These are phyloP conservation scores for Phaeosphaeriaceae sp. DNA, from an alignment of 2,329 filamentous ascomycete species.

Conservation along the genomic window DNA sequence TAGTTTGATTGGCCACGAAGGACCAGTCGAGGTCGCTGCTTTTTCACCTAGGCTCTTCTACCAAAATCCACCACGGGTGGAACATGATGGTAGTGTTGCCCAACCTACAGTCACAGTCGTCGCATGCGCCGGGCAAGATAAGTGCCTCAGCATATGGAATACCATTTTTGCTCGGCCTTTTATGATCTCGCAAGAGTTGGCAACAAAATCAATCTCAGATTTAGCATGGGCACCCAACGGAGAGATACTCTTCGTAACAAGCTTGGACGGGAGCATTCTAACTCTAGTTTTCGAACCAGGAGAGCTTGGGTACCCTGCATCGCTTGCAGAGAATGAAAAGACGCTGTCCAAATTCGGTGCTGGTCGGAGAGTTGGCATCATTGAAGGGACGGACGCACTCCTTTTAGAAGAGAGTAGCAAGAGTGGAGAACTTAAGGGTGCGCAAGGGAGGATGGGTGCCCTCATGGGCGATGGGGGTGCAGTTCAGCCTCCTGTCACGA, in stretches of 20 bases:
- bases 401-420: conserved; percentile 90
- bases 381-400: conserved; percentile 89
- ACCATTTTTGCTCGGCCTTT: conserved; percentile 92
- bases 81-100: conserved; percentile 55
- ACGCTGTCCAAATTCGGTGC: conserved; percentile 91
- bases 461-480: conserved; percentile 81
- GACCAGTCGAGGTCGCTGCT: conserved; percentile 94
- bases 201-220: conserved; percentile 91
- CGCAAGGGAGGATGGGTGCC: conserved; percentile 96
- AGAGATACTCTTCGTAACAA: conserved; percentile 82
- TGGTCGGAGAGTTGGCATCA: conserved; percentile 85
- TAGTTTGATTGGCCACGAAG: conserved; percentile 98
- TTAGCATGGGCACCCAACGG: conserved; percentile 94
- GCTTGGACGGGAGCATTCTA: conserved; percentile 87
- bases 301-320: conserved; percentile 88
- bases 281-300: conserved; percentile 81
- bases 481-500: conserved; percentile 56
- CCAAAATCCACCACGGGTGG: conserved; percentile 65
- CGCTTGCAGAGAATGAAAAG: conserved; percentile 87
- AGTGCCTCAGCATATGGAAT: conserved; percentile 96
- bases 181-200: conserved; percentile 86
- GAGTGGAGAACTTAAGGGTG: conserved; percentile 84
- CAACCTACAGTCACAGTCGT: conserved; percentile 82
- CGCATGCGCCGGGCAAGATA: conserved; percentile 95
- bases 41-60: conserved; percentile 93